Conservation (phyloP, 192 early-diverging fungal genomes). For the Entomortierella beljakovae region DNA sequence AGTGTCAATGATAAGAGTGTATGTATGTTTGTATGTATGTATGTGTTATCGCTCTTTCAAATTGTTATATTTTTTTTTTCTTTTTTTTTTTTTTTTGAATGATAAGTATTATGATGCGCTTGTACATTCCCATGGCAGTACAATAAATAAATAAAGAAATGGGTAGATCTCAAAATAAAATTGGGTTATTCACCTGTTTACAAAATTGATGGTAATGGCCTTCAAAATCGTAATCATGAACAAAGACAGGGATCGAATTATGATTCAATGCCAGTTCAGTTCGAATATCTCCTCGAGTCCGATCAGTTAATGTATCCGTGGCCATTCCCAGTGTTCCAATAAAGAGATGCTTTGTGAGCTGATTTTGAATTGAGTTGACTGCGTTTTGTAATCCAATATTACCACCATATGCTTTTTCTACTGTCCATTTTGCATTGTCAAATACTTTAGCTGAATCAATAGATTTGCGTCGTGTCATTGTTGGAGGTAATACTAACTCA, state of each 20-base stretch:
- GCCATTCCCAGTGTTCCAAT: slow-evolving; percentile 83
- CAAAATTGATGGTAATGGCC: slow-evolving; percentile 95
- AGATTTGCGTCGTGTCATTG: slow-evolving; percentile 26
- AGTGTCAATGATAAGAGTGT: too few relatives aligned
- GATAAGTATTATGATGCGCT: too few relatives aligned
- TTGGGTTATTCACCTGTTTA: slow-evolving; percentile 77
- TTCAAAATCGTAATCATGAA: slow-evolving; percentile 87
- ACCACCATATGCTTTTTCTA: slow-evolving; percentile 84
- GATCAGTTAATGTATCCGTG: slow-evolving; percentile 75
- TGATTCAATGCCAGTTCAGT: slow-evolving; percentile 70
- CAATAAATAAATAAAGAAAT: background rate
- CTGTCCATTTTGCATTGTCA: slow-evolving; percentile 63
- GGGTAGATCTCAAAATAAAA: slow-evolving; percentile 2
- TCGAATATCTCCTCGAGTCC: slow-evolving; percentile 69
- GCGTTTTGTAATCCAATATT: slow-evolving; percentile 97
- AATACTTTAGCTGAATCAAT: slow-evolving; percentile 53
- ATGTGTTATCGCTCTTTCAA: too few relatives aligned
- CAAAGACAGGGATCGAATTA: slow-evolving; percentile 83
- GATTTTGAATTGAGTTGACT: slow-evolving; percentile 73
- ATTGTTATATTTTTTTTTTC: too few relatives aligned
- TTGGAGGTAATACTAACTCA: background rate
- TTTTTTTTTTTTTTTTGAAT: too few relatives aligned
- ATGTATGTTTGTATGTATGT: too few relatives aligned
- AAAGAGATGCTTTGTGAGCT: slow-evolving; percentile 74
- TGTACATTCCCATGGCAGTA: too few relatives aligned